Evolutionary conservation across 2,329 filamentous ascomycete genomes (phyloP).

Genomic region (Westerdykella ornata): DNA sequence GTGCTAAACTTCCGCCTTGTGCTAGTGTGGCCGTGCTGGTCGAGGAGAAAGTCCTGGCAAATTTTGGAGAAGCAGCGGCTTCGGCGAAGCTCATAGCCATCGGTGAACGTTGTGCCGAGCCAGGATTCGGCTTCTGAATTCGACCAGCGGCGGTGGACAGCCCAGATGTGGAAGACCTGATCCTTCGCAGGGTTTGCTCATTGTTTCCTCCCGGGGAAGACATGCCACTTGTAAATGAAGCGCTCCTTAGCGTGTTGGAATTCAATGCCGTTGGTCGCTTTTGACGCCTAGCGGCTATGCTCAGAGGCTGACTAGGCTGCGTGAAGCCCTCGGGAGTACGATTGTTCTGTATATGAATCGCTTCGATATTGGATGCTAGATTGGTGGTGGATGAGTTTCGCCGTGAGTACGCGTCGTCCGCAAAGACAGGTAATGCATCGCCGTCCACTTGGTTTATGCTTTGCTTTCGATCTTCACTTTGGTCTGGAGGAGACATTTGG

Average conservation of each 20-base stretch:
- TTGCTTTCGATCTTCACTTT: constrained; percentile 21
- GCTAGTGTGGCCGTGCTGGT: constrained; percentile 33
- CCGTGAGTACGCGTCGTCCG: constrained; percentile 28
- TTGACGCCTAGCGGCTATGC: constrained; percentile 39
- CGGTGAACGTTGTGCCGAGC: constrained; percentile 45
- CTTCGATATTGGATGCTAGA: constrained; percentile 35
- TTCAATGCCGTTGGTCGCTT: constrained; percentile 38
- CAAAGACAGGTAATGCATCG: constrained; percentile 24
- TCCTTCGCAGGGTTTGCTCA: constrained; percentile 42
- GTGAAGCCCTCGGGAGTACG: constrained; percentile 30
- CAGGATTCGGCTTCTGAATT: constrained; percentile 41
- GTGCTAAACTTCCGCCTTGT: constrained; percentile 39
- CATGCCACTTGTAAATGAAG: constrained; percentile 39
- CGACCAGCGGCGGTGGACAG: constrained; percentile 41
- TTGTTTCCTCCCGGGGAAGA: constrained; percentile 34
- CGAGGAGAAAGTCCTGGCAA: constrained; percentile 35
- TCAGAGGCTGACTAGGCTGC: constrained; percentile 36
- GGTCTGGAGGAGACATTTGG: constrained; percentile 30
- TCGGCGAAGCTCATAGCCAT: constrained; percentile 43
- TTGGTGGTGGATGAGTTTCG: constrained; percentile 37
- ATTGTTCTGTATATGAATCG: constrained; percentile 33
- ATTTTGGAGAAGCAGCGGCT: constrained; percentile 44
- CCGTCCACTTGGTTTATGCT: constrained; percentile 29
- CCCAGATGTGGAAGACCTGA: constrained; percentile 39
- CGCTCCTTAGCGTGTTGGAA: constrained; percentile 37